Evolutionary conservation across 2,329 filamentous ascomycete genomes (phyloP), one percentile per base, ranked within the genome.

Genomic region (Colletotrichum salicis): DNA sequence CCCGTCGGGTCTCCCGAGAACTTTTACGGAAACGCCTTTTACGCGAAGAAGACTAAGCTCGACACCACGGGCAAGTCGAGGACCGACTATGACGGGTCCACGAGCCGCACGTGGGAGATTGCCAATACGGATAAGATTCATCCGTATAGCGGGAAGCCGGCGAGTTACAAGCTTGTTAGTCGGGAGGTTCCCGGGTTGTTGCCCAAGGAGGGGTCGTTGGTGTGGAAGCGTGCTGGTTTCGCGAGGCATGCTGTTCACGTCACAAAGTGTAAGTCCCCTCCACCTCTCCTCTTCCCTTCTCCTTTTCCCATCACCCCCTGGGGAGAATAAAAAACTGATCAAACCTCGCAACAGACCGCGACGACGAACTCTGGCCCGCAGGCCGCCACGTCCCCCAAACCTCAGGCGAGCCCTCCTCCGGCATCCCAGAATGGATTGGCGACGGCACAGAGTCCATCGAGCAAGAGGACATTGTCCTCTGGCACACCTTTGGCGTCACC

Each of bases 401-500:
- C 8, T 94, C 92, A 0, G 95, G 95, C 77, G 91, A 94, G 75
- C 92, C 93, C 0, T 93, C 92, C 0, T 82, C 84, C 54, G 94
- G 94, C 37, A 84, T 97, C 2, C 92, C 93, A 0, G 87, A 91
- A 75, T 96, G 94, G 94, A 92, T 96, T 75, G 90, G 90, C 29
- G 89, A 94, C 72, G 91, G 93, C 13, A 84, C 84, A 57, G 90
- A 88, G 69, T 88, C 85, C 31, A 54, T 97, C 75, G 93, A 93
- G 67, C 93, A 97, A 84, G 93, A 91, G 0, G 94, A 98, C 79
- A 84, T 97, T 35, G 95, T 98, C 1, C 88, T 97, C 19, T 98
- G 95, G 95, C 95, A 97, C 83, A 97, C 94, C 0, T 98, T 97
- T 78, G 95, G 95, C 45, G 86, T 97, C 45, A 96, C 93, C 0